Base-by-base conservation (phyloP, 2,329 filamentous ascomycete genomes). In the Fonsecaea pedrosoi region DNA sequence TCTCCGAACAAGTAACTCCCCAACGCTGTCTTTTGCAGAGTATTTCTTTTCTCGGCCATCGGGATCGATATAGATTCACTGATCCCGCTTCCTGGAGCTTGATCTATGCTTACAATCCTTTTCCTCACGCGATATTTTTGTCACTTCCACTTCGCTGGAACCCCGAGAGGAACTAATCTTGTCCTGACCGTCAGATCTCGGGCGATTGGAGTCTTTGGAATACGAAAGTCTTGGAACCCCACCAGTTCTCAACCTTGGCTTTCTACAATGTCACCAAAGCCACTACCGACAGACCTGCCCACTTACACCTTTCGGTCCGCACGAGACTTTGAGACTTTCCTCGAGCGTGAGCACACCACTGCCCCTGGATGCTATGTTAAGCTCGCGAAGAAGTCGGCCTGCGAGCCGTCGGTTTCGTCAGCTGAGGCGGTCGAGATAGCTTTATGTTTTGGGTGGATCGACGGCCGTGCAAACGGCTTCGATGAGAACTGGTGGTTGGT, bases 371-470 rank as follows among this genome's bases (percentile, higher is more conserved):
- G 85, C 60, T 83, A 84, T 77, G 76, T 86, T 15, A 79, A 82
- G 59, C 76, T 86, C 30, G 79, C 79, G 55, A 86, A 86, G 65
- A 86, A 84, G 65, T 64, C 74, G 21, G 79, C 80, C 1, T 73
- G 75, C 3, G 75, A 80, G n/a, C 69, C 78, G 0, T 83, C 83
- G 0, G 75, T 87, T 13, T 81, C 80, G 15, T 73, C 80, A 72
- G 66, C 77, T 6, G 75, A 87, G 73, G 86, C 86, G 0, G 79
- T 89, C 18, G 83, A 88, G 72, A 76, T 80, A 38, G 86, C 86
- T 0, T 79, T 89, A 6, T 88, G 86, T 73, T 85, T 84, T 72
- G 87, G 87, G 50, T 89, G 87, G 86, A 89, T 89, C 64, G 86
- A 89, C 73, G 59, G 59, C 2, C 85, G 86, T 0, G 85, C 86